These are phyloP conservation scores for Umbelopsis isabellina DNA, from an alignment of 192 early-diverging fungal species.

Conservation along the genomic window DNA sequence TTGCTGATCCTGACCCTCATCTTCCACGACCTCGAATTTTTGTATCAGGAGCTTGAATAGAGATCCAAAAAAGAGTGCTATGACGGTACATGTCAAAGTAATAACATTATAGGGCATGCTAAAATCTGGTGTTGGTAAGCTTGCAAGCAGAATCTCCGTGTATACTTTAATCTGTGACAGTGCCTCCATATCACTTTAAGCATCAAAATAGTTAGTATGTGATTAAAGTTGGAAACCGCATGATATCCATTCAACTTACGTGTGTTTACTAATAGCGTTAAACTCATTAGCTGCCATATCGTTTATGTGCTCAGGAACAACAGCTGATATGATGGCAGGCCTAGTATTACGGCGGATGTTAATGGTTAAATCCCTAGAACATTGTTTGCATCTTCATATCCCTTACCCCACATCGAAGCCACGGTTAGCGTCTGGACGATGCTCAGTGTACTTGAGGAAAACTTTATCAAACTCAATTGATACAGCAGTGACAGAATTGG, in stretches of 20 bases:
- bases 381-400: not conserved
- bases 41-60: conserved; percentile 85
- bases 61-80: conserved; percentile 95
- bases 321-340: conserved; percentile 60
- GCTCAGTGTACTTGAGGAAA: conserved; percentile 94
- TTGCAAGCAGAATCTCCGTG: conserved; percentile 85
- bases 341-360: not conserved
- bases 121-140: conserved; percentile 95
- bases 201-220: not conserved
- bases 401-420: conserved; percentile 87
- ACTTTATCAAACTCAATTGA: conserved; percentile 87
- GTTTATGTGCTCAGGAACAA: conserved; percentile 9
- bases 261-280: too few species aligned
- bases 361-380: not conserved
- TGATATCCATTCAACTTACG: too few species aligned
- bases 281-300: too few species aligned
- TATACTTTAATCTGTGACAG: conserved; percentile 55
- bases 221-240: not conserved
- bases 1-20: conserved; percentile 18
- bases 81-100: conserved; percentile 93
- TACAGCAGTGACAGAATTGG: conserved; percentile 68
- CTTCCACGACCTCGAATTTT: conserved; percentile 53
- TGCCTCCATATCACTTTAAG: not conserved
- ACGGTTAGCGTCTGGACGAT: conserved; percentile 94
- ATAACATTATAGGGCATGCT: conserved; percentile 99